Base-by-base conservation (phyloP, 164 flowering plant genomes). In the Cinnamomum chago region DNA sequence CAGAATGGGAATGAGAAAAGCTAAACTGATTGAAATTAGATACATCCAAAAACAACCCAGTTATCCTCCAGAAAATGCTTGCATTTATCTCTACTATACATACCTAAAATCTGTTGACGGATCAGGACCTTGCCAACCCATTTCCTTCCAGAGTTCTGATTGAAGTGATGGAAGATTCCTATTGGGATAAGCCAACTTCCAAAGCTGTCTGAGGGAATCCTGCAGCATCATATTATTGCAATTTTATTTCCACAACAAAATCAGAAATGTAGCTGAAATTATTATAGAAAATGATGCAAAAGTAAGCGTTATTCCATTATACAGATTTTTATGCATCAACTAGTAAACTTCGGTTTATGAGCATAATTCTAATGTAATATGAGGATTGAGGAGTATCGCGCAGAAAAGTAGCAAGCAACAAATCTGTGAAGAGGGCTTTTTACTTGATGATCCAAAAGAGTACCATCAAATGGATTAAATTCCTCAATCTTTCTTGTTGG, bases 61-160 rank as follows among this genome's bases (percentile, higher is more conserved):
- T 68, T 10, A 2, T 5, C 52, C 27, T 35, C 4, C 1, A 68
- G 4, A 68, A 68, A 35, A 22, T 64, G 24, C 52, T 70, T 2
- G 17, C 35, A 65, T n/a, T 51, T 66, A 27, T 15, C 25, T 64
- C 3, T n/a, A 18, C 27, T 25, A 25, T 25, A 25, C 70, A 75
- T 81, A 92, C 99, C 98, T 89, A 81, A 95, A 93, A 82, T 93
- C 99, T 67, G 97, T 95, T 70, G 99, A 93, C 62, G 99, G 97
- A 70, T 95, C 99, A 40, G 93, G 23, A 72, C 99, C 97, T 82
- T 95, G 99, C 99, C 97, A 95, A 33, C 99, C 99, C 99, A 95
- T 95, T 27, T 95, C 99, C 81, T 93, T 95, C 97, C 99, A 95
- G 35, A 87, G 86, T 77, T 88, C 97, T 20, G 99, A 90, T 77